Evolutionary conservation across 1,284 basidiomycete genomes (phyloP).

Genomic region (Porodaedalea pini): DNA sequence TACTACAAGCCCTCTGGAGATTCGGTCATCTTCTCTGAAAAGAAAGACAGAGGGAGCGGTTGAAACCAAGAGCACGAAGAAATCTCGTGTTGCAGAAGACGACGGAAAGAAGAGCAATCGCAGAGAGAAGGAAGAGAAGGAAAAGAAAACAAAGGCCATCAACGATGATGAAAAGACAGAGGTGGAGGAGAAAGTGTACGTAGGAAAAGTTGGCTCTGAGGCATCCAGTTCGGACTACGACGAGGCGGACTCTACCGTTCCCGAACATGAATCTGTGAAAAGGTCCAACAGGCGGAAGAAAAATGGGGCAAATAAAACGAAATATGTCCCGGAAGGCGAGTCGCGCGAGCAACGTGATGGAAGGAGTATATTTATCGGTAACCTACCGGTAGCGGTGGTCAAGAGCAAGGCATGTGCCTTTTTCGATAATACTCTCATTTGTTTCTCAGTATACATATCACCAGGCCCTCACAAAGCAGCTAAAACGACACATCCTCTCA

Average conservation of each 20-base stretch:
- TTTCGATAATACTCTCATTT: background rate
- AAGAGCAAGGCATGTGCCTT: slow-evolving; percentile 61
- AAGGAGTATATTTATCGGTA: slow-evolving; percentile 93
- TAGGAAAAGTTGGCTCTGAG: slow-evolving; percentile 2
- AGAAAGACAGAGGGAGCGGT: background rate
- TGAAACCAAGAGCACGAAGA: background rate
- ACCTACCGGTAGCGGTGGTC: slow-evolving; percentile 74
- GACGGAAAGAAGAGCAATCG: slow-evolving; percentile 15
- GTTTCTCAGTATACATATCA: slow-evolving; percentile 4
- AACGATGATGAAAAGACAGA: slow-evolving; percentile 25
- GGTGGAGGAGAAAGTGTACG: slow-evolving; percentile 30
- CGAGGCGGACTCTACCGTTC: slow-evolving; percentile 27
- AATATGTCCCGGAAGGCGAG: slow-evolving; percentile 62
- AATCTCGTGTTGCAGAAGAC: slow-evolving; percentile 4
- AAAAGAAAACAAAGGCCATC: background rate
- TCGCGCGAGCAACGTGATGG: slow-evolving; percentile 67
- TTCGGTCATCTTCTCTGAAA: background rate
- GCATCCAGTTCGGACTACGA: slow-evolving; percentile 25
- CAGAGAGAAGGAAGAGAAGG: slow-evolving; percentile 18
- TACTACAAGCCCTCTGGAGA: background rate
- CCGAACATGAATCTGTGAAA: slow-evolving; percentile 46
- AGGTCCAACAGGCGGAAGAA: slow-evolving; percentile 25
- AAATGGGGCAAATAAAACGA: slow-evolving; percentile 29
- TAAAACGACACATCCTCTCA: slow-evolving; percentile 69
- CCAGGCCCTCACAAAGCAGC: slow-evolving; percentile 59